These are phyloP conservation scores for Ustilago sp. DNA, from an alignment of 1,284 basidiomycete species.

Conservation along the genomic window DNA sequence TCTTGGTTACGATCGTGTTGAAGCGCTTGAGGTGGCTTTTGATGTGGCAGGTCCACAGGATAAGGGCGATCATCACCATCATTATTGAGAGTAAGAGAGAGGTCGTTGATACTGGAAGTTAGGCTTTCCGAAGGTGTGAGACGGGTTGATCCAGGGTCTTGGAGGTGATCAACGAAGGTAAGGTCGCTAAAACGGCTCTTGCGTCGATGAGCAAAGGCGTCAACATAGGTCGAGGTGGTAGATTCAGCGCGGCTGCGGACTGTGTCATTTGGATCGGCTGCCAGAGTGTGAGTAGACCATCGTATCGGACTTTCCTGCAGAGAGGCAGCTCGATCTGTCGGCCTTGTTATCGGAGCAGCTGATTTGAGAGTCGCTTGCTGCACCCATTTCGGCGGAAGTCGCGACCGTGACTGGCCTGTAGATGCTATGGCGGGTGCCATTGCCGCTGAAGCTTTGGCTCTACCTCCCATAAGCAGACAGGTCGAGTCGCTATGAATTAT, in stretches of 20 bases:
- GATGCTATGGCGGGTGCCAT: slow-evolving; percentile 36
- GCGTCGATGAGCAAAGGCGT: slow-evolving; percentile 45
- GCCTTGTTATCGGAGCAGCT: slow-evolving; percentile 12
- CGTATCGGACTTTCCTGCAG: slow-evolving; percentile 14
- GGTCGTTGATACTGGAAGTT: slow-evolving; percentile 25
- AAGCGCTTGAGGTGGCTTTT: neutral
- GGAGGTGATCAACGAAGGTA: slow-evolving; percentile 30
- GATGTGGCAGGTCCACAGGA: neutral
- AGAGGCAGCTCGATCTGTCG: slow-evolving; percentile 5
- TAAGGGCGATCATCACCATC: slow-evolving; percentile 9
- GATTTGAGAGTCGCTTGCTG: slow-evolving; percentile 18
- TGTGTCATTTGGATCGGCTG: slow-evolving; percentile 28
- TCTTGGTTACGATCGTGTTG: neutral
- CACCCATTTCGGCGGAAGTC: slow-evolving; percentile 43
- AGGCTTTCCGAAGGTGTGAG: slow-evolving; percentile 18
- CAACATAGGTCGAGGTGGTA: slow-evolving; percentile 40
- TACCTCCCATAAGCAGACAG: neutral
- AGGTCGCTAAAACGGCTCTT: slow-evolving; percentile 47
- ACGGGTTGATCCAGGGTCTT: slow-evolving; percentile 11
- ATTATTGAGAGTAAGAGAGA: slow-evolving; percentile 27
- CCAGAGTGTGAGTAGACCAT: slow-evolving; percentile 38
- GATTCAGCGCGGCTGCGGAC: slow-evolving; percentile 39
- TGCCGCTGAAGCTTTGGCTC: neutral
- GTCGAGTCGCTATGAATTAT: neutral
- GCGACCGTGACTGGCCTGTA: slow-evolving; percentile 36